Conservation (phyloP, 805 yeast genomes). For the Yueomyces sinensis region DNA sequence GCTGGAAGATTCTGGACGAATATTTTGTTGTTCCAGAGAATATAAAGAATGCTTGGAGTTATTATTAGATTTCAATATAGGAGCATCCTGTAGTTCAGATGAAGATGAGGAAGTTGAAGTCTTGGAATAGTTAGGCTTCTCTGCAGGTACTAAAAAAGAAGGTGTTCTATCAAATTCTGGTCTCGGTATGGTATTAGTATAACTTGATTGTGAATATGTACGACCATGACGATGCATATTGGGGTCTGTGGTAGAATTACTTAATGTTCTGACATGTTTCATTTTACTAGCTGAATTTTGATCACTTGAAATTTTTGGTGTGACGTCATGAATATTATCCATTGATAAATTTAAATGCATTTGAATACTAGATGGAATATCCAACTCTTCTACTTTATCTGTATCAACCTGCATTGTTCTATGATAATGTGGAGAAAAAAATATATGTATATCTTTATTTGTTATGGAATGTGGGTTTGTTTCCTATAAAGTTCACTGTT, state of each 20-base stretch:
- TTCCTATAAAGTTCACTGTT: too few species aligned
- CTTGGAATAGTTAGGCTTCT: background rate
- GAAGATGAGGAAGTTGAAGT: background rate
- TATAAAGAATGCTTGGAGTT: background rate
- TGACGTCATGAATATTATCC: background rate
- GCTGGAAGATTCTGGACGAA: background rate
- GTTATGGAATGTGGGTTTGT: too few species aligned
- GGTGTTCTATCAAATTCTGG: background rate
- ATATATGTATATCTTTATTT: too few species aligned
- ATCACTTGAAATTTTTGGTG: background rate
- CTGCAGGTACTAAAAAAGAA: background rate
- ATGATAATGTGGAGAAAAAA: too few species aligned
- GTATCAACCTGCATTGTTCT: background rate
- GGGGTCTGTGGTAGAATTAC: too few species aligned
- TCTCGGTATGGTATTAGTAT: background rate
- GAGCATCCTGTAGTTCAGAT: background rate
- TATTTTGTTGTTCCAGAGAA: background rate
- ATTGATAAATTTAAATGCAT: conserved; percentile 6
- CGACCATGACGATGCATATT: background rate
- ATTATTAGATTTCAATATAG: background rate
- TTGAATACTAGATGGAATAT: conserved; percentile 17
- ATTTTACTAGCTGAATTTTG: background rate
- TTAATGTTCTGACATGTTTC: too few species aligned
- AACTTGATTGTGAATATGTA: background rate
- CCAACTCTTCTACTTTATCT: conserved; percentile 8